Conservation (phyloP, 108 stramenopile species). For the Epipyxis sp. region DNA sequence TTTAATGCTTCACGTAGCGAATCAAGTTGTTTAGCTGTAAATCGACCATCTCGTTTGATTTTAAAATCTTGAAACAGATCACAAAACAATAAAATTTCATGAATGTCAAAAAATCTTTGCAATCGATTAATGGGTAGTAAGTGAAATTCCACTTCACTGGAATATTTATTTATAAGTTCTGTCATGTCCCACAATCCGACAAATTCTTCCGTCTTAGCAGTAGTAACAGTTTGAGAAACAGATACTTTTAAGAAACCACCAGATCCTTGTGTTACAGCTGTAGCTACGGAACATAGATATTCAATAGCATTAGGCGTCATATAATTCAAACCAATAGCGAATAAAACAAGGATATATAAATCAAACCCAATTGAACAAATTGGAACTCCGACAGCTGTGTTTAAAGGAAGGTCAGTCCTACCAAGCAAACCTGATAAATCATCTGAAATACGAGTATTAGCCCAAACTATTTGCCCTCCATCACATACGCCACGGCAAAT, state of each 20-base stretch:
- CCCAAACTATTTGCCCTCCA: slow-evolving; percentile 90
- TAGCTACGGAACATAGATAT: slow-evolving; percentile 50
- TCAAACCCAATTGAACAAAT: slow-evolving; percentile 56
- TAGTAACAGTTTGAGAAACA: neutral
- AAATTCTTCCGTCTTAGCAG: slow-evolving; percentile 17
- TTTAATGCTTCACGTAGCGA: neutral
- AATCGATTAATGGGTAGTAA: neutral
- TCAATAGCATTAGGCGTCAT: slow-evolving; percentile 43
- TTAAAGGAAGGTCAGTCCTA: slow-evolving; percentile 83
- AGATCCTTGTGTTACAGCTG: slow-evolving; percentile 40
- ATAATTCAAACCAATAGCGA: slow-evolving; percentile 41
- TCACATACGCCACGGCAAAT: slow-evolving; percentile 84
- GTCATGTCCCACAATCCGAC: neutral
- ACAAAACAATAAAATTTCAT: slow-evolving; percentile 16
- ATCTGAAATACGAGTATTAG: slow-evolving; percentile 73
- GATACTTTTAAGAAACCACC: slow-evolving; percentile 46
- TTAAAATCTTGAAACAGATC: slow-evolving; percentile 15
- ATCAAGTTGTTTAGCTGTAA: slow-evolving; percentile 14
- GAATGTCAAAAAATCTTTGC: slow-evolving; percentile 5
- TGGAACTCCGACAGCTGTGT: slow-evolving; percentile 93
- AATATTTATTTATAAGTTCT: neutral
- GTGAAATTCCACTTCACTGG: slow-evolving; percentile 20
- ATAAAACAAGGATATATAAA: slow-evolving; percentile 50
- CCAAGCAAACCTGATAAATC: slow-evolving; percentile 77
- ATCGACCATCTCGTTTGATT: slow-evolving; percentile 4